Conservation (phyloP, 2,329 filamentous ascomycete genomes). For the Fusarium albidum region DNA sequence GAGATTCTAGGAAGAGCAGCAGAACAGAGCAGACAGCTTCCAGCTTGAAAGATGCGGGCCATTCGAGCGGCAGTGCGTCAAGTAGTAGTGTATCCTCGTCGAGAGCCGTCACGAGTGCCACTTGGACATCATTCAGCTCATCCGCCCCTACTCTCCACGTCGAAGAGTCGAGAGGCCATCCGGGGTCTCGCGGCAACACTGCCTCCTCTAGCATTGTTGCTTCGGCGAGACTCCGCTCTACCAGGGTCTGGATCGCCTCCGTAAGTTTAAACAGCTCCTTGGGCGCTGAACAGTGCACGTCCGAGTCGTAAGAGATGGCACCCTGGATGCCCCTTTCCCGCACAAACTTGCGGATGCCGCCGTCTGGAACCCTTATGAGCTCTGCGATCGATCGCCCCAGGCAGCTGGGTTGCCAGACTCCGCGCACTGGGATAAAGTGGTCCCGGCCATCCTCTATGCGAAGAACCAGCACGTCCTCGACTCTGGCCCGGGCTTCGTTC, state of each 20-base stretch:
- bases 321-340: constrained; percentile 50
- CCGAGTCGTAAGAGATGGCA: constrained; percentile 63
- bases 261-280: constrained; percentile 90
- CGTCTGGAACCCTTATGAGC: constrained; percentile 83
- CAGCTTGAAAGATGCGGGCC: constrained; percentile 71
- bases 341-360: constrained; percentile 71
- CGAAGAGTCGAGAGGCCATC: constrained; percentile 67
- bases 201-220: constrained; percentile 67
- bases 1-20: constrained; percentile 74
- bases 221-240: constrained; percentile 66
- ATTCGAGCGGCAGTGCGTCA: constrained; percentile 68
- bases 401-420: constrained; percentile 80
- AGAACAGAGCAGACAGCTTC: constrained; percentile 79
- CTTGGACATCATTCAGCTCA: constrained; percentile 42
- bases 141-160: constrained; percentile 43
- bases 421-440: constrained; percentile 87
- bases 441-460: constrained; percentile 85
- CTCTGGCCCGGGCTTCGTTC: constrained; percentile 69
- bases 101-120: constrained; percentile 68
- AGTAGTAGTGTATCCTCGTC: constrained; percentile 73
- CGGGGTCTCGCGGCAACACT: constrained; percentile 59
- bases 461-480: constrained; percentile 90
- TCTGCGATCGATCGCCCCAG: constrained; percentile 90
- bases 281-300: constrained; percentile 80
- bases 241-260: constrained; percentile 72